Evolutionary conservation across 495 filamentous ascomycete genomes (phyloP).

Genomic region (Cryomyces minteri): DNA sequence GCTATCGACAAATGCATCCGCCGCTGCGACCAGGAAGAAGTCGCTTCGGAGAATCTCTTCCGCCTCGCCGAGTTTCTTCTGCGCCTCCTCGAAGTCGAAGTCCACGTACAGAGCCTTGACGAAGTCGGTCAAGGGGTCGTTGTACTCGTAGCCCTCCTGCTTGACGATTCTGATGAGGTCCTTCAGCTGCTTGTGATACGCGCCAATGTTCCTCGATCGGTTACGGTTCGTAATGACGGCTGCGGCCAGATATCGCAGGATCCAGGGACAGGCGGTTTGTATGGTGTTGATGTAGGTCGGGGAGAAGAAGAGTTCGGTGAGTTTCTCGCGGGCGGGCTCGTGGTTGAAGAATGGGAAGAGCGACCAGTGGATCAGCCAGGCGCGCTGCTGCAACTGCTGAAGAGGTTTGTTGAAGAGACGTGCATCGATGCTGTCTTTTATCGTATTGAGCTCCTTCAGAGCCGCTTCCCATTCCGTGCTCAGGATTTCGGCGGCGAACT

Average conservation of each 20-base stretch:
- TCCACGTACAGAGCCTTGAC: slow-evolving; percentile 92
- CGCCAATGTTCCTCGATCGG: slow-evolving; percentile 59
- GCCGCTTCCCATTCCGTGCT: slow-evolving; percentile 83
- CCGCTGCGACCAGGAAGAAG: slow-evolving; percentile 79
- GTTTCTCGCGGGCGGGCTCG: slow-evolving; percentile 70
- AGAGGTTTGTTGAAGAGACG: slow-evolving; percentile 90
- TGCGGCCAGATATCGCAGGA: slow-evolving; percentile 82
- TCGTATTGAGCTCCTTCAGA: slow-evolving; percentile 89
- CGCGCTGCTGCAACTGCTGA: slow-evolving; percentile 83
- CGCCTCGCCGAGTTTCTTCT: slow-evolving; percentile 75
- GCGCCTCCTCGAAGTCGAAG: slow-evolving; percentile 97
- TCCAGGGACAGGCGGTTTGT: slow-evolving; percentile 93
- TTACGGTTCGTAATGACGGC: slow-evolving; percentile 91
- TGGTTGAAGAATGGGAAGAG: slow-evolving; percentile 99
- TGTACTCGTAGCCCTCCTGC: slow-evolving; percentile 96
- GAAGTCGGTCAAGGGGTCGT: slow-evolving; percentile 88
- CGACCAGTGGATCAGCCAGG: slow-evolving; percentile 95
- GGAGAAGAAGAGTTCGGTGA: slow-evolving; percentile 93
- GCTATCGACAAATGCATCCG: slow-evolving; percentile 83
- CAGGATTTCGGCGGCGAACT: slow-evolving; percentile 84
- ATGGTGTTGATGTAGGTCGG: slow-evolving; percentile 97
- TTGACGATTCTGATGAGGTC: slow-evolving; percentile 85
- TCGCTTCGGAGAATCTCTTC: slow-evolving; percentile 83
- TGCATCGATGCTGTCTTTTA: slow-evolving; percentile 77
- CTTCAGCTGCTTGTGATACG: slow-evolving; percentile 96